Evolutionary conservation across 2,329 filamentous ascomycete genomes (phyloP).

Genomic region (Penicillium sp.): DNA sequence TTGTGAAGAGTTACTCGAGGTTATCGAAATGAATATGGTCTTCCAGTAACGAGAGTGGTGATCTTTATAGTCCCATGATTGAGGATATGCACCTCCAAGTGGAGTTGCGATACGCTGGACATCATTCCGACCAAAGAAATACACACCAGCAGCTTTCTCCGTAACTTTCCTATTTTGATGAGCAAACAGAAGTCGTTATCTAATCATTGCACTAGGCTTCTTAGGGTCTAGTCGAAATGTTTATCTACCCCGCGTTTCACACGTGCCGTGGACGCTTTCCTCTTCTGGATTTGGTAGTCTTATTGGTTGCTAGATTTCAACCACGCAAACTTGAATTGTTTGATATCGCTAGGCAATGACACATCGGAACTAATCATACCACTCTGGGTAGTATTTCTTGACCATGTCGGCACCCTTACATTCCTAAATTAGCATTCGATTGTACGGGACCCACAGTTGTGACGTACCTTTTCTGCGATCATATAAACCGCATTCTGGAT

Average conservation of each 20-base stretch:
- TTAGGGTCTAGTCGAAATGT: background rate
- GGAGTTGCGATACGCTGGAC: background rate
- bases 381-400: background rate
- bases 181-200: background rate
- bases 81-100: background rate
- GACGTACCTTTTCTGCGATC: constrained; percentile 51
- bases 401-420: constrained; percentile 1
- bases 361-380: background rate
- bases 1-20: background rate
- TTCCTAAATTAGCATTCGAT: background rate
- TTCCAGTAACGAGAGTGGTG: background rate
- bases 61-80: constrained; percentile 9
- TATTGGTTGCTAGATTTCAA: background rate
- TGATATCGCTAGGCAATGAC: background rate
- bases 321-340: background rate
- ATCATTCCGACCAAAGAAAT: background rate
- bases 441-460: background rate
- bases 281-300: background rate
- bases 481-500: constrained; percentile 63
- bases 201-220: background rate
- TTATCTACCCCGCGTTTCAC: constrained; percentile 2
- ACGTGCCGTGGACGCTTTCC: constrained; percentile 3
- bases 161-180: constrained; percentile 6
- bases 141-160: background rate
- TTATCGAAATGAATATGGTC: background rate